Percentiles rank a stretch among this genome's conserved stretches.
phyloP scores from a whole-genome alignment of 2,329 filamentous ascomycete species.

The Aspergillus chevalieri region DNA sequence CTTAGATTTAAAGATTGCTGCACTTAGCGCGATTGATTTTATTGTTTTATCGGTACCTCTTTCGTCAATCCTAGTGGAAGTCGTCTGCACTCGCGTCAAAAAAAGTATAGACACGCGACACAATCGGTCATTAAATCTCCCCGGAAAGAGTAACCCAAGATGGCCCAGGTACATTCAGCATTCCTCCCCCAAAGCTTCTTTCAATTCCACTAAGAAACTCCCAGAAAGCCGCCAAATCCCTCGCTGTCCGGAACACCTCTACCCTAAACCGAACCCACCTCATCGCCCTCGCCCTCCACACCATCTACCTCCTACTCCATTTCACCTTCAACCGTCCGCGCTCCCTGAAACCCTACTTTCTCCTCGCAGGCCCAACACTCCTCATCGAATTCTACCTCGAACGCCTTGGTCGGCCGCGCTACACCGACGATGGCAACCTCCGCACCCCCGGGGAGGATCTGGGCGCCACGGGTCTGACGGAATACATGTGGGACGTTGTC shows the following conservation, averaged over 20 bases:
- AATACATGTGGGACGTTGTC: conserved; percentile 96
- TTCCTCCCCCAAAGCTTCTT: not conserved
- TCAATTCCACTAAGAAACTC: conserved; percentile 5
- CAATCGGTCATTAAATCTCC: not conserved
- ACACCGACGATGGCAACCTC: conserved; percentile 59
- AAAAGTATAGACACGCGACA: not conserved
- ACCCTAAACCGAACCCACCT: conserved; percentile 77
- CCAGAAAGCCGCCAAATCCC: conserved; percentile 49
- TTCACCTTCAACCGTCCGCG: conserved; percentile 57
- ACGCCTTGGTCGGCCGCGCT: conserved; percentile 70
- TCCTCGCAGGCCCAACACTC: conserved; percentile 69
- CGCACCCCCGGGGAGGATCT: conserved; percentile 80
- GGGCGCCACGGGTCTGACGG: conserved; percentile 77
- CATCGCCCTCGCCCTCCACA: conserved; percentile 65
- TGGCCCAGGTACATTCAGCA: conserved; percentile 2
- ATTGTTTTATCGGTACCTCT: no score
- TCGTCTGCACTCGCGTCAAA: no score
- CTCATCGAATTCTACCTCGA: conserved; percentile 83
- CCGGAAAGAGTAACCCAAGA: not conserved
- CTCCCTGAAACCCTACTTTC: conserved; percentile 59
- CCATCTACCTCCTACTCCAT: conserved; percentile 66
- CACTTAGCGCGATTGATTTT: no score
- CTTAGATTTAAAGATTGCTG: no score
- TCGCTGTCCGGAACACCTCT: conserved; percentile 71
- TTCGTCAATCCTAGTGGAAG: no score